A percentile compares a stretch with the other conserved stretches of the same genome.
Conservation (phyloP, 768 basidiomycete species). For the Pholiota molesta region DNA sequence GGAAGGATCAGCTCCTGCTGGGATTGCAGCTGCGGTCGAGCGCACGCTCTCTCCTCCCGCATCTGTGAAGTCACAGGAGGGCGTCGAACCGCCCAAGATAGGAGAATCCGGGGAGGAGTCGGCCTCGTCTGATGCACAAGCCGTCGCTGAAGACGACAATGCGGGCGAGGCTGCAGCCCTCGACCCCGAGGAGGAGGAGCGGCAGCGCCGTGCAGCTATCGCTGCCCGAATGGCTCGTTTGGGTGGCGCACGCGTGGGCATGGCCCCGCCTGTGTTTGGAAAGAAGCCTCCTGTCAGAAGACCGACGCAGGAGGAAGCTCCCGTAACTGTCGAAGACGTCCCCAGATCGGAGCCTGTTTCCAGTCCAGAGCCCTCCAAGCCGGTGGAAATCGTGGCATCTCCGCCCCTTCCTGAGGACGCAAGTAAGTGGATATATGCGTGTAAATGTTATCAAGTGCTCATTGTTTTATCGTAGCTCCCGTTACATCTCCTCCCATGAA, state of each 20-base stretch:
- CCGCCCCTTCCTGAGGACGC: background rate
- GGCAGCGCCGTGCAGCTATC: slow-evolving; percentile 82
- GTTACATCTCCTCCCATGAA: slow-evolving; percentile 14
- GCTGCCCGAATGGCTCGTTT: slow-evolving; percentile 93
- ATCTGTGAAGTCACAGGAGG: slow-evolving; percentile 22
- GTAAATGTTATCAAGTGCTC: background rate
- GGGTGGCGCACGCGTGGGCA: slow-evolving; percentile 82
- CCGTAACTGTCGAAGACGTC: slow-evolving; percentile 17
- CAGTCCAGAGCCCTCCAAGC: slow-evolving; percentile 10
- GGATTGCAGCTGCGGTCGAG: slow-evolving; percentile 27
- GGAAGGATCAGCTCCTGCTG: slow-evolving; percentile 16
- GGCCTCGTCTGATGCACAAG: slow-evolving; percentile 7
- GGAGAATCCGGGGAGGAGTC: slow-evolving; percentile 23
- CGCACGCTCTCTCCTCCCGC: slow-evolving; percentile 39
- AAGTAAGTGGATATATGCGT: background rate
- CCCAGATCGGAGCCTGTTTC: slow-evolving; percentile 7
- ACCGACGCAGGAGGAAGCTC: slow-evolving; percentile 30
- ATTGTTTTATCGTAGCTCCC: background rate
- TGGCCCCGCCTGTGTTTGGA: slow-evolving; percentile 76
- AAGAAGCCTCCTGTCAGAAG: slow-evolving; percentile 41
- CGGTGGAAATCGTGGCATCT: slow-evolving; percentile 7
- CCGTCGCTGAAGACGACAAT: slow-evolving; percentile 12
- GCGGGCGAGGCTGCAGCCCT: slow-evolving; percentile 21
- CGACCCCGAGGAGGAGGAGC: slow-evolving; percentile 72
- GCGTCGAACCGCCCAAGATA: slow-evolving; percentile 18